Conservation (phyloP, 805 yeast genomes). For the Geotrichum ghanense region DNA sequence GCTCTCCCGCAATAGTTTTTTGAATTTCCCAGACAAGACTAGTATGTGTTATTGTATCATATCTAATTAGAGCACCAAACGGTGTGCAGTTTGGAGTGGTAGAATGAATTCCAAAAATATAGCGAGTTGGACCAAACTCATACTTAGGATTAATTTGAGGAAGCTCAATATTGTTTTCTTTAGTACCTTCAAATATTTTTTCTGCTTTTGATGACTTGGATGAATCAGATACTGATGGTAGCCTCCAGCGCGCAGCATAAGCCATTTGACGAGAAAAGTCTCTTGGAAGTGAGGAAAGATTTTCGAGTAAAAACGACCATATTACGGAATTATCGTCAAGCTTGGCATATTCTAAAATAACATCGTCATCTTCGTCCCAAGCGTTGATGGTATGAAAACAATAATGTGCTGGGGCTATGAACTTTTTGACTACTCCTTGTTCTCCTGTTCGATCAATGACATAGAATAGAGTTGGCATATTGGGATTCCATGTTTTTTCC, state of each 20-base stretch:
- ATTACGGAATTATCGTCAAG: slow-evolving; percentile 1
- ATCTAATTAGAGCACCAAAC: neutral
- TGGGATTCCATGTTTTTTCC: neutral
- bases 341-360: neutral
- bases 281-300: neutral
- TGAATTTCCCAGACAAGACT: slow-evolving; percentile 2
- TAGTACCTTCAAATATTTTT: neutral
- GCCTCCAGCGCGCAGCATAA: neutral
- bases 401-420: neutral
- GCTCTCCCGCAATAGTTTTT: slow-evolving; percentile 7
- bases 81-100: neutral
- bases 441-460: neutral
- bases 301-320: neutral
- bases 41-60: neutral
- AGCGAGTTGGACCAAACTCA: neutral
- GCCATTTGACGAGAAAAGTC: neutral
- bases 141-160: slow-evolving; percentile 1
- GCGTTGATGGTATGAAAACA: slow-evolving; percentile 3
- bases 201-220: neutral
- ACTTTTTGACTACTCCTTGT: neutral
- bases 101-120: slow-evolving; percentile 3
- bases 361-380: slow-evolving; percentile 2
- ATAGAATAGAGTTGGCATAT: neutral
- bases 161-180: neutral
- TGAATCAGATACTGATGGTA: neutral